These are phyloP conservation scores for Bocquillonia castaneifolia DNA, from an alignment of 441 rosid genomes.

Conservation along the genomic window DNA sequence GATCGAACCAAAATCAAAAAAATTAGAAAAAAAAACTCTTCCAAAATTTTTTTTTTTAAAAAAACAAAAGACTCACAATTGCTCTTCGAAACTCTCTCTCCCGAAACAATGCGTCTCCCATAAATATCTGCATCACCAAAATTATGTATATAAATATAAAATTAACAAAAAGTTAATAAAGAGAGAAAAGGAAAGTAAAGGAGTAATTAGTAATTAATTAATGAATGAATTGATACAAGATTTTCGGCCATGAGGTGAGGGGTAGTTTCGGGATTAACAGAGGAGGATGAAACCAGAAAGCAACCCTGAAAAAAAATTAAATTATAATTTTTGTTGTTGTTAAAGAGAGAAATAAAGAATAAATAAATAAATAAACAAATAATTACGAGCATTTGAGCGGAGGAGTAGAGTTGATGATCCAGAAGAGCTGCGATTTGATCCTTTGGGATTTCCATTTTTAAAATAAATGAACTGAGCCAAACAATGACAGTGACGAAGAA, in stretches of 20 bases:
- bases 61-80: constrained; percentile 46
- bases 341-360: background rate
- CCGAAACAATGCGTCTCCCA: constrained; percentile 78
- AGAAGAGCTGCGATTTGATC: constrained; percentile 73
- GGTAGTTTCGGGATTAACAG: constrained; percentile 58
- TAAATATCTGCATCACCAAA: constrained; percentile 54
- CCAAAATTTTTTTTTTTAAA: too few species aligned
- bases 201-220: too few species aligned
- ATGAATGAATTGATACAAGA: too few species aligned
- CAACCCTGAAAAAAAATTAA: constrained; percentile 45
- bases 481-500: background rate
- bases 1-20: background rate
- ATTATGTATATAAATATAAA: constrained; percentile 9
- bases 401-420: constrained; percentile 62
- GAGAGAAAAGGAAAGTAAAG: background rate
- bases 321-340: too few species aligned
- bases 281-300: constrained; percentile 78
- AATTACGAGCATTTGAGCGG: constrained; percentile 86
- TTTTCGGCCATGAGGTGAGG: constrained; percentile 88
- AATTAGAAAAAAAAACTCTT: background rate
- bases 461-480: background rate
- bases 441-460: constrained; percentile 68
- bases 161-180: background rate
- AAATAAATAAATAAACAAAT: background rate
- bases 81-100: constrained; percentile 80